phyloP scores from a whole-genome alignment of 306 rosid genomes.

The Ochetophila trinervis region DNA sequence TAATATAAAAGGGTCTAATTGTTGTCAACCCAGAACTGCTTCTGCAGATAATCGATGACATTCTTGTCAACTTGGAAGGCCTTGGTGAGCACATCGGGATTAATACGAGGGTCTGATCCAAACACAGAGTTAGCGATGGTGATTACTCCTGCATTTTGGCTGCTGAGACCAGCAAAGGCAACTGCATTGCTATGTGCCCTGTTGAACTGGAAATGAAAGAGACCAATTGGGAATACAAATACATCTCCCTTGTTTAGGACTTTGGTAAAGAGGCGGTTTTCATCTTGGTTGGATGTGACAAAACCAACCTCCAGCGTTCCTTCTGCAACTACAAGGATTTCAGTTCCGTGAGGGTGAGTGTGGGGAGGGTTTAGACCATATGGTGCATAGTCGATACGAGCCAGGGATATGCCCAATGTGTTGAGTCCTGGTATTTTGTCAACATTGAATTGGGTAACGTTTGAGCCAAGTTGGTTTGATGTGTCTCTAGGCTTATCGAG shows the following conservation, averaged over 20 bases:
- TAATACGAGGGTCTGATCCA: constrained; percentile 37
- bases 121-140: constrained; percentile 26
- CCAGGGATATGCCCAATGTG: neutral
- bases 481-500: constrained; percentile 6
- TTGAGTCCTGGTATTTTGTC: constrained; percentile 1
- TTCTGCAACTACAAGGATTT: neutral
- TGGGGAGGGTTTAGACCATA: constrained; percentile 17
- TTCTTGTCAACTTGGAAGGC: constrained; percentile 34
- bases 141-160: neutral
- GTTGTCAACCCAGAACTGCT: too few species aligned
- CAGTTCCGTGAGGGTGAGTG: neutral
- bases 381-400: constrained; percentile 17
- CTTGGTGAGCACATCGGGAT: constrained; percentile 30
- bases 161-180: constrained; percentile 1
- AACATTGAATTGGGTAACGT: constrained; percentile 10
- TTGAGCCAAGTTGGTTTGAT: constrained; percentile 3
- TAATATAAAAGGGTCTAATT: too few species aligned
- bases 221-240: constrained; percentile 8
- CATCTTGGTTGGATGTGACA: constrained; percentile 17
- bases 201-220: constrained; percentile 29
- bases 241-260: constrained; percentile 3
- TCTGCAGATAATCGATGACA: constrained; percentile 19
- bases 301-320: constrained; percentile 33
- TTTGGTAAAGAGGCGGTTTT: neutral
- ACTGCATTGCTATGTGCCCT: constrained; percentile 19